Evolutionary conservation across 345 rosid species (phyloP), one percentile per base, ranked within the genome.

Genomic region (Lumnitzera littorea): DNA sequence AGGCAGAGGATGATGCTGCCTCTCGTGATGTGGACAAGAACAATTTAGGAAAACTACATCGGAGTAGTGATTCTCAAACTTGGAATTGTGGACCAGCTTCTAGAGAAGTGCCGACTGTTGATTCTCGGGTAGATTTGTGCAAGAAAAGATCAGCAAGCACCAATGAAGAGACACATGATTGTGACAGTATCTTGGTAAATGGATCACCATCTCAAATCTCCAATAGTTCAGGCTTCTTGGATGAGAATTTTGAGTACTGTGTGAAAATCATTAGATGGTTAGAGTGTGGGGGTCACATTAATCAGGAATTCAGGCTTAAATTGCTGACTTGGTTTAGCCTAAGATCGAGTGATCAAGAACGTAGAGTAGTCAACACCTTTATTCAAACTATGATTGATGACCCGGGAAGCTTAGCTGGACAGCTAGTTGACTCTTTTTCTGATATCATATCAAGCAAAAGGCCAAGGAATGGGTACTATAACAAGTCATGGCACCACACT

Each of bases 271-370:
- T 91, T 50, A 74, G 99, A 57, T 76, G 81, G 82, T 79, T 95
- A 56, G 99, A 95, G 77, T 75, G 95, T n/a, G 88, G 68, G 66
- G 97, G 96, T 52, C 82, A 84, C 67, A 84, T 95, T 3, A 70
- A 80, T 56, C 87, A 75, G 75, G 86, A 82, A 48, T 95, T 95
- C 71, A 83, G 99, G 72, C 67, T 88, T 67, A 95, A 81, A 69
- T 77, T 95, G 79, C 70, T 95, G 58, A 91, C 99, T 36, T 95
- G 99, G 99, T 95, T 83, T 75, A 85, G 99, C 75, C 67, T 91
- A 73, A 75, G 91, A 71, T 88, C 99, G 12, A 83, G 87, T 0
- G 84, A 77, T 46, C 95, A 83, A 61, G 96, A 95, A 67, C 88
- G 96, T 14, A 77, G 97, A 53, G 95, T 95, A 63, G 96, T 95